phyloP scores from a whole-genome alignment of 805 yeast species.

The Lipomyces mesembrius region DNA sequence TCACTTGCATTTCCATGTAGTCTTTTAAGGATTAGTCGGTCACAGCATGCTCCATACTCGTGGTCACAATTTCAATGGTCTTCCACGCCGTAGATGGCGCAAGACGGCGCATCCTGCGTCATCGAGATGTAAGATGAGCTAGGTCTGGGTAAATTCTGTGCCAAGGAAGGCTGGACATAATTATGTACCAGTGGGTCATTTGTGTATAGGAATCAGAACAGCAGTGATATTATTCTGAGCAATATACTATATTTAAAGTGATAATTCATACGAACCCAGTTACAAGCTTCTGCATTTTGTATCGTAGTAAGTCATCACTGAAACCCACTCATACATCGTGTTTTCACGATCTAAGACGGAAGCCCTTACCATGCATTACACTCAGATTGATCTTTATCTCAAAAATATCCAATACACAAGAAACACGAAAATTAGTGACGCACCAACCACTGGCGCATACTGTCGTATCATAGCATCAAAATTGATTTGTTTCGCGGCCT shows the following conservation, averaged over 20 bases:
- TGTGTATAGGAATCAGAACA: background rate
- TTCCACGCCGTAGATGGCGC: background rate
- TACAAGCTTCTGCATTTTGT: background rate
- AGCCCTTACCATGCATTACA: background rate
- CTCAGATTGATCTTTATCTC: conserved; percentile 14
- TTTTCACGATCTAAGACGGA: background rate
- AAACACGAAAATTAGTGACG: conserved; percentile 67
- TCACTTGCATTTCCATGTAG: background rate
- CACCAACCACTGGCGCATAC: conserved; percentile 83
- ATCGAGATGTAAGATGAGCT: background rate
- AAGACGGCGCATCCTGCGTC: background rate
- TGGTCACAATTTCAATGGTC: background rate
- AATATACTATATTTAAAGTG: background rate
- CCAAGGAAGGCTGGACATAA: background rate
- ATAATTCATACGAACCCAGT: conserved; percentile 3
- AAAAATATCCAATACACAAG: conserved; percentile 78
- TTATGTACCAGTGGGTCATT: background rate
- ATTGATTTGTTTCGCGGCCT: conserved; percentile 88
- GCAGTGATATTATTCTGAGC: background rate
- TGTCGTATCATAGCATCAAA: conserved; percentile 85
- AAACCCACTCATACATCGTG: background rate
- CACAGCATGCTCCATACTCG: background rate
- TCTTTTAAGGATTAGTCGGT: background rate
- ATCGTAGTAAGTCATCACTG: background rate
- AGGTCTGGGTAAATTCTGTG: background rate